Base-by-base conservation (phyloP, 345 rosid species). In the Isatis tinctoria region DNA sequence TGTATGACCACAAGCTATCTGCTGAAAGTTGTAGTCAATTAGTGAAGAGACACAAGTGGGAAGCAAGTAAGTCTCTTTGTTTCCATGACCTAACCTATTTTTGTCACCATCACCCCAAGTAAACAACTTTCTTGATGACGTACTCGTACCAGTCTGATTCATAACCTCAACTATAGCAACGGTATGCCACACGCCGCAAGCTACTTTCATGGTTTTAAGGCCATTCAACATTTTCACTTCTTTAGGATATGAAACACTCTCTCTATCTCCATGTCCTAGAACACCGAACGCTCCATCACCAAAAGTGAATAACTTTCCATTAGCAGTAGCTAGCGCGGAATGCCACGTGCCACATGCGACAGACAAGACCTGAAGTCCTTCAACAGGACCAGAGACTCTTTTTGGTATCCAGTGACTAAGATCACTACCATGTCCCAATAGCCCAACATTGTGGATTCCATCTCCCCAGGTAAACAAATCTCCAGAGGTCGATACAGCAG, bases 81-180 rank as follows among this genome's bases (percentile, higher is more conserved):
- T 92, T 65, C 96, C 99, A 67, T 95, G 99, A 2, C 99, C 99
- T 75, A 95, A 72, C 51, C 97, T 90, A 58, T 90, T 47, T 79
- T 90, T 87, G 52, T 90, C 96, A 33, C 99, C 99, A 73, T 90
- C 97, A 16, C 99, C 99, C 99, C 99, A 95, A 12, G 97, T 88
- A 79, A 95, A 95, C 80, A 95, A 77, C 78, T 95, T 95, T 71
- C 84, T 85, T 0, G 97, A 85, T 28, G 87, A 74, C 41, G 73
- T 30, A 65, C 56, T 85, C 18, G 81, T 39, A 53, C 97, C 90
- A 1, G 85, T 22, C 28, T 90, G 99, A 52, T 75, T 73, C 76
- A 78, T 81, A 28, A 90, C 90, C 76, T 95, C 97, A n/a, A 95
- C 97, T 27, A 95, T 92, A 26, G 99, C 97, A 37, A 92, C 97